Conservation (phyloP, 2,329 filamentous ascomycete species). For the Trichoderma citrinoviride region DNA sequence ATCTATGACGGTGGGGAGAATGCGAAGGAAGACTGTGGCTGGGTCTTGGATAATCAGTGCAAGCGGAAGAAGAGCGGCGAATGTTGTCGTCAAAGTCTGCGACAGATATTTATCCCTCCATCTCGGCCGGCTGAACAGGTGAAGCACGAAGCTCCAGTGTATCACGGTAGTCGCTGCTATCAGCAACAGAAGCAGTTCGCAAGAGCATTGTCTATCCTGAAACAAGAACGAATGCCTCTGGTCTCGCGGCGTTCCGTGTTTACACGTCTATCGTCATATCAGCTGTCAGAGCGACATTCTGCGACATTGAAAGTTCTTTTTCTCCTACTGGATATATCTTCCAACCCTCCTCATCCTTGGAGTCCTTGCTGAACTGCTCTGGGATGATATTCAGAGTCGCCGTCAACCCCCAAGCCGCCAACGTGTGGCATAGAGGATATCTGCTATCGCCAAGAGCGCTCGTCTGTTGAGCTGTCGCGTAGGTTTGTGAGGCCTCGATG, state of each 20-base stretch:
- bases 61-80: conserved; percentile 4
- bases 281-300: not conserved
- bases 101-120: conserved; percentile 17
- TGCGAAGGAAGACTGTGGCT: conserved; percentile 17
- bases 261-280: conserved; percentile 8
- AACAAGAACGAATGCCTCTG: not conserved
- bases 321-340: conserved; percentile 11
- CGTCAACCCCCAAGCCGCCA: conserved; percentile 18
- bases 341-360: not conserved
- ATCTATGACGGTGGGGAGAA: conserved; percentile 14
- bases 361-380: not conserved
- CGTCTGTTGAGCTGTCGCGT: not conserved
- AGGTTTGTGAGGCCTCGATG: not conserved
- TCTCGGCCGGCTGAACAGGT: conserved; percentile 11
- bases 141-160: conserved; percentile 14
- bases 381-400: conserved; percentile 8
- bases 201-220: not conserved
- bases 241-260: not conserved
- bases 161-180: conserved; percentile 8
- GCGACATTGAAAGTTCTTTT: not conserved
- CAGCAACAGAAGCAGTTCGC: conserved; percentile 8
- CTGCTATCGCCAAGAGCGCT: not conserved
- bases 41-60: conserved; percentile 2
- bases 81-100: not conserved
- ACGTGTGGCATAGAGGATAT: not conserved